A percentile compares a stretch with the other conserved stretches of the same genome.
Conservation (phyloP, 192 early-diverging fungal species). For the Mortierella alpina region DNA sequence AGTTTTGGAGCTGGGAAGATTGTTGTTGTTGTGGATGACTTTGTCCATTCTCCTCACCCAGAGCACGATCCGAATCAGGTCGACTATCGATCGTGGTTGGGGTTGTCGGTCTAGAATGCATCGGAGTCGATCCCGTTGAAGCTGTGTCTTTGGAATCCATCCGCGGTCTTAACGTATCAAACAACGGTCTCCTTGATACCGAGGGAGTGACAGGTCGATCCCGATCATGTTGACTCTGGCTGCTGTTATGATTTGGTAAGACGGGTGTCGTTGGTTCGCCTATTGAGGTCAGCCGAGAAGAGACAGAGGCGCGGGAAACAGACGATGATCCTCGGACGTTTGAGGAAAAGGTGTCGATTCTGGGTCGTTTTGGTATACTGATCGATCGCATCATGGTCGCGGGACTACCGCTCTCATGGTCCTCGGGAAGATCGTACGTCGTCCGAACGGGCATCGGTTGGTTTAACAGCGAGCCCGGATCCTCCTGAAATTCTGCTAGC, state of each 20-base stretch:
- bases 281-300: conserved; percentile 34
- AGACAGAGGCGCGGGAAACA: conserved; percentile 19
- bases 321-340: conserved; percentile 11
- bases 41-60: conserved; percentile 18
- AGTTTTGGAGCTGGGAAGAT: not conserved
- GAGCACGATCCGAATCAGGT: conserved; percentile 31
- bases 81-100: conserved; percentile 48
- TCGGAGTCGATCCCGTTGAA: conserved; percentile 42
- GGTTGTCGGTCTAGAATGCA: conserved; percentile 32
- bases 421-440: conserved; percentile 31
- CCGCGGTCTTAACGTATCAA: conserved; percentile 33
- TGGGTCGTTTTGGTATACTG: conserved; percentile 49
- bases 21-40: conserved; percentile 7
- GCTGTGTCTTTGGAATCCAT: conserved; percentile 37
- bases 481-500: conserved; percentile 46
- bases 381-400: conserved; percentile 48
- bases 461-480: conserved; percentile 40
- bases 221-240: not conserved
- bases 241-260: conserved; percentile 13
- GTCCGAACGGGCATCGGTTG: conserved; percentile 12
- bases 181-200: conserved; percentile 14
- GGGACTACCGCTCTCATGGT: conserved; percentile 48
- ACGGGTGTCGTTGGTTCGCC: conserved; percentile 38
- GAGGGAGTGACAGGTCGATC: conserved; percentile 23
- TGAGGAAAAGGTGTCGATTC: conserved; percentile 31